These are phyloP conservation scores for Stagonosporopsis chrysanthemi DNA, from an alignment of 2,329 filamentous ascomycete species.

Conservation along the genomic window DNA sequence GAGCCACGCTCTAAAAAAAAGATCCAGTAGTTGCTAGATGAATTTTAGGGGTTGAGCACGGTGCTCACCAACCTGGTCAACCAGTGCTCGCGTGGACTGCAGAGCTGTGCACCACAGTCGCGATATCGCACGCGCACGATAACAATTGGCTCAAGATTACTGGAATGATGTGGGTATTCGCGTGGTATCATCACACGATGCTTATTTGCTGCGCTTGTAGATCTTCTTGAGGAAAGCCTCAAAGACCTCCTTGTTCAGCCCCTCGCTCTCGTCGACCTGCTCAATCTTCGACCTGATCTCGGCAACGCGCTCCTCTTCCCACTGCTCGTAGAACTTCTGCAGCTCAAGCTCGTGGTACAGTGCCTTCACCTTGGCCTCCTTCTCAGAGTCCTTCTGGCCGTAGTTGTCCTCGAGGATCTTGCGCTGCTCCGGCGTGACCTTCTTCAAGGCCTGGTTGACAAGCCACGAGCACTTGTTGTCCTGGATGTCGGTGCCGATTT, in stretches of 20 bases:
- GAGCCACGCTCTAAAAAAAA: too few relatives aligned
- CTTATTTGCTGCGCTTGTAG: constrained; percentile 95
- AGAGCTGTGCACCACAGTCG: too few relatives aligned
- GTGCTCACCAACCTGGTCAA: too few relatives aligned
- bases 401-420: constrained; percentile 91
- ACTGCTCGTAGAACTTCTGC: constrained; percentile 82
- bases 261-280: constrained; percentile 82
- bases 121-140: too few relatives aligned
- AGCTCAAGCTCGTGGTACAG: constrained; percentile 87
- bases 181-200: neutral
- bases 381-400: constrained; percentile 83
- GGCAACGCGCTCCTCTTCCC: constrained; percentile 85
- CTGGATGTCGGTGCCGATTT: constrained; percentile 98
- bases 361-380: constrained; percentile 86
- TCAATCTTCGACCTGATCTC: constrained; percentile 80
- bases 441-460: constrained; percentile 88
- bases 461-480: constrained; percentile 99
- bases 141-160: too few relatives aligned
- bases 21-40: too few relatives aligned
- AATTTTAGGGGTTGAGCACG: too few relatives aligned
- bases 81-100: too few relatives aligned
- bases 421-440: constrained; percentile 84
- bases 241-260: constrained; percentile 89
- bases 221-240: constrained; percentile 93
- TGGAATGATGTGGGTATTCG: too few relatives aligned